These are phyloP conservation scores for Colletotrichum tabaci DNA, from an alignment of 2,329 filamentous ascomycete species.

Conservation along the genomic window DNA sequence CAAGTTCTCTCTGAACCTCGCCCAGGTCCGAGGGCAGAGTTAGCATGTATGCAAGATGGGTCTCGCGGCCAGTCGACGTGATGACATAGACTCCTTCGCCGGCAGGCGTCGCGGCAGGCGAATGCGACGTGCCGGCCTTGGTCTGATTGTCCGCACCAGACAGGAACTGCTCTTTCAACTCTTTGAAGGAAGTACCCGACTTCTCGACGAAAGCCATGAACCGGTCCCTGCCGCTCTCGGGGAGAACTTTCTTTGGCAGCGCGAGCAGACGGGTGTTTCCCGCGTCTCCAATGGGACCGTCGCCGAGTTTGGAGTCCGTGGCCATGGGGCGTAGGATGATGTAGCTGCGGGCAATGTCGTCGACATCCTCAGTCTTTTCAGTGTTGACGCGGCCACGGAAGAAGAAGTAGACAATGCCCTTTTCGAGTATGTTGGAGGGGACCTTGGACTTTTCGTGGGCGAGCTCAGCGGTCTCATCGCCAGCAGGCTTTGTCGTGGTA, in stretches of 20 bases:
- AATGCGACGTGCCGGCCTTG: constrained; percentile 81
- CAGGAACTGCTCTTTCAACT: constrained; percentile 82
- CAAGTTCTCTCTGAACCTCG: constrained; percentile 82
- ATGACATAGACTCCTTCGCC: constrained; percentile 91
- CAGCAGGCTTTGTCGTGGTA: neutral
- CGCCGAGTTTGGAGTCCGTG: constrained; percentile 76
- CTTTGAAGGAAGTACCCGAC: constrained; percentile 72
- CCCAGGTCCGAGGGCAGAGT: constrained; percentile 80
- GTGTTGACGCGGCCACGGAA: constrained; percentile 83
- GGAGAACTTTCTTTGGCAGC: constrained; percentile 88
- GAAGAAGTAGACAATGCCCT: constrained; percentile 94
- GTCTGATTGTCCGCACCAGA: constrained; percentile 79
- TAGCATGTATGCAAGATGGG: constrained; percentile 84
- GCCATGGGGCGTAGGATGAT: constrained; percentile 84
- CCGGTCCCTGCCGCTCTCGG: constrained; percentile 75
- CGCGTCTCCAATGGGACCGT: constrained; percentile 62
- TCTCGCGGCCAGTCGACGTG: constrained; percentile 78
- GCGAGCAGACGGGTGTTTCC: constrained; percentile 80
- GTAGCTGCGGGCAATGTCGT: constrained; percentile 84
- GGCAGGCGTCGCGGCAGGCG: constrained; percentile 79
- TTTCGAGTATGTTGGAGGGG: constrained; percentile 77
- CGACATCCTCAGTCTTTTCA: constrained; percentile 76
- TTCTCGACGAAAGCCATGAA: constrained; percentile 91
- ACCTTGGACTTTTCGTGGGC: constrained; percentile 35
- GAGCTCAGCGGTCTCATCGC: constrained; percentile 32